Conservation (phyloP, 306 rosid species). For the Comarum palustre region DNA sequence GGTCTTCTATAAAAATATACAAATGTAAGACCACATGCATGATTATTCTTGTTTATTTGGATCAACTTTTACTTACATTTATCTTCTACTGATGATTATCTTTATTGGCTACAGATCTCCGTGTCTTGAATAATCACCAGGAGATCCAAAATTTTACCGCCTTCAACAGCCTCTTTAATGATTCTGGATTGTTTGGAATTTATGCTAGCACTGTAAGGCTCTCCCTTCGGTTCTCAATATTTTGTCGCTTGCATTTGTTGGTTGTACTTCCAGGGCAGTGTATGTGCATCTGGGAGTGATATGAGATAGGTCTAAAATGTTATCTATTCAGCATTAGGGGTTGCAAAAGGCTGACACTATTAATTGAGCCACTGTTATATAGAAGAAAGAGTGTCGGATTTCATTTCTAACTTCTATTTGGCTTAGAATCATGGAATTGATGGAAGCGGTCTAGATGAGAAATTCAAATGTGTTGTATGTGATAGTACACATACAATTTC, state of each 20-base stretch:
- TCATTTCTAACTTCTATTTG: not conserved
- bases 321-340: not conserved
- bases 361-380: not conserved
- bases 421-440: not conserved
- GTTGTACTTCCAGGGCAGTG: not conserved
- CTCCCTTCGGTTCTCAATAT: not conserved
- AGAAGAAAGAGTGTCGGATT: not conserved
- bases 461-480: not conserved
- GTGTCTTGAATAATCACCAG: conserved; percentile 71
- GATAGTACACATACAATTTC: not conserved
- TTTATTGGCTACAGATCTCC: conserved; percentile 57
- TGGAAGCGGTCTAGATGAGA: not conserved
- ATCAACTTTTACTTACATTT: conserved; percentile 1
- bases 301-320: not conserved
- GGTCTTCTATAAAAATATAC: not conserved
- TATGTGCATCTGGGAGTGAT: conserved; percentile 1
- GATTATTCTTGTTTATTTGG: conserved; percentile 20
- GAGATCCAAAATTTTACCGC: conserved; percentile 85
- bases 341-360: not conserved
- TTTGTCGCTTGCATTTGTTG: conserved; percentile 14
- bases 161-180: conserved; percentile 88
- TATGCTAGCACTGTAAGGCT: conserved; percentile 77
- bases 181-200: conserved; percentile 82
- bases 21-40: not conserved
- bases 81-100: conserved; percentile 10